A percentile compares a stretch with the other conserved stretches of the same genome.
These are phyloP conservation scores for Sisymbrium altissimum DNA, from an alignment of 345 rosid species.

Conservation along the genomic window DNA sequence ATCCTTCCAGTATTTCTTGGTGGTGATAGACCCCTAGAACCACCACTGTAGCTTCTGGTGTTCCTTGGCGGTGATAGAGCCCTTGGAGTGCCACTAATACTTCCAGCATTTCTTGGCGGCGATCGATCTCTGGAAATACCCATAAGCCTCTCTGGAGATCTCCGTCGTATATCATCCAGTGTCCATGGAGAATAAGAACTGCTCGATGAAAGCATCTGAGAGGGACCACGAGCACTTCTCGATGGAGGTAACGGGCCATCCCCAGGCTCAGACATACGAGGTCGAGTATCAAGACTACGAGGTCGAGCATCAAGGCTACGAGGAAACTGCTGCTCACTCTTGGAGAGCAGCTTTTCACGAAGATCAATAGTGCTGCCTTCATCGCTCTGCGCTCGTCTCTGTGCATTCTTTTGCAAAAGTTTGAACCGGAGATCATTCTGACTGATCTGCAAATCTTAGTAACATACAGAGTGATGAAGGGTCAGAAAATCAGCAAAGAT, in stretches of 20 bases:
- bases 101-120: constrained; percentile 32
- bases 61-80: not conserved
- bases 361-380: constrained; percentile 55
- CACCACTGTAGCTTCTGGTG: not conserved
- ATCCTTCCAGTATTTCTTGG: constrained; percentile 13
- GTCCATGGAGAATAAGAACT: constrained; percentile 62
- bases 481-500: constrained; percentile 40
- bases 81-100: not conserved
- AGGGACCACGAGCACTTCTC: constrained; percentile 52
- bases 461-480: constrained; percentile 22
- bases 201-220: constrained; percentile 47
- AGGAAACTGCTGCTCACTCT: constrained; percentile 47
- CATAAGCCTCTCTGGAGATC: constrained; percentile 63
- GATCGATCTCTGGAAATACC: constrained; percentile 61
- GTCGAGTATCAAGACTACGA: constrained; percentile 35
- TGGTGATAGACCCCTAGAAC: constrained; percentile 23
- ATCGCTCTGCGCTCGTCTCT: constrained; percentile 48
- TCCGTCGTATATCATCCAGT: constrained; percentile 57
- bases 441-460: constrained; percentile 57
- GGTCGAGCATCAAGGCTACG: constrained; percentile 37
- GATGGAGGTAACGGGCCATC: constrained; percentile 50
- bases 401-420: constrained; percentile 62
- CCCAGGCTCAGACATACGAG: constrained; percentile 47
- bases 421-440: constrained; percentile 78
- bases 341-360: constrained; percentile 72